phyloP scores from a whole-genome alignment of 805 yeast genomes.

The Myxozyma nipponensis region DNA sequence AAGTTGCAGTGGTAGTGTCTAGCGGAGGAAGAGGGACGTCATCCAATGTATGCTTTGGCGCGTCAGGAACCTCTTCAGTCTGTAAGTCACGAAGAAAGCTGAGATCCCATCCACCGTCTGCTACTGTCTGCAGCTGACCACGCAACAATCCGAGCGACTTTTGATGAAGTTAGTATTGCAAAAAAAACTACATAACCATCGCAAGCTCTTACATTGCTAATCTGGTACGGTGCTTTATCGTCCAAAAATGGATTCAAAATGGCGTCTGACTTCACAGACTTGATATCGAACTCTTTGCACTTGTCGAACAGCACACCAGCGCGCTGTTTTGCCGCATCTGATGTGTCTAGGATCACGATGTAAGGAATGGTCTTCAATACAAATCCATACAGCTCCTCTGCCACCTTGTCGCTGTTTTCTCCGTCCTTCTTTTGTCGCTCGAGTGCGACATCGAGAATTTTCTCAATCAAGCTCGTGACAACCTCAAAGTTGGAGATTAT shows the following conservation, averaged over 20 bases:
- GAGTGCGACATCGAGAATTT: conserved; percentile 53
- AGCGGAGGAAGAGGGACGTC: conserved; percentile 33
- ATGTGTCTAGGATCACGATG: conserved; percentile 9
- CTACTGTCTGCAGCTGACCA: conserved; percentile 15
- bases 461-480: conserved; percentile 45
- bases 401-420: neutral
- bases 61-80: conserved; percentile 28
- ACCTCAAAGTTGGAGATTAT: conserved; percentile 51
- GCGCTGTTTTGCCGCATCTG: conserved; percentile 4
- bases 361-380: conserved; percentile 19
- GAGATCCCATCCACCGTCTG: conserved; percentile 19
- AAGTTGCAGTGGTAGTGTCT: neutral
- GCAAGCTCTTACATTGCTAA: conserved; percentile 14
- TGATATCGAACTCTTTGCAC: conserved; percentile 6
- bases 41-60: conserved; percentile 4
- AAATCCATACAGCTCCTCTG: conserved; percentile 9
- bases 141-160: conserved; percentile 13
- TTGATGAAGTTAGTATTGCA: neutral
- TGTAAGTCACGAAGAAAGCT: conserved; percentile 37
- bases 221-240: conserved; percentile 23
- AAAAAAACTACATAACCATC: neutral
- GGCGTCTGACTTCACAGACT: conserved; percentile 5
- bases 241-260: conserved; percentile 23
- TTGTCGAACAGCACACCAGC: conserved; percentile 7
- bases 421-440: conserved; percentile 46